A percentile compares a stretch with the other conserved stretches of the same genome.
These are phyloP conservation scores for Kwoniella sp. DNA, from an alignment of 768 basidiomycete genomes.

Conservation along the genomic window DNA sequence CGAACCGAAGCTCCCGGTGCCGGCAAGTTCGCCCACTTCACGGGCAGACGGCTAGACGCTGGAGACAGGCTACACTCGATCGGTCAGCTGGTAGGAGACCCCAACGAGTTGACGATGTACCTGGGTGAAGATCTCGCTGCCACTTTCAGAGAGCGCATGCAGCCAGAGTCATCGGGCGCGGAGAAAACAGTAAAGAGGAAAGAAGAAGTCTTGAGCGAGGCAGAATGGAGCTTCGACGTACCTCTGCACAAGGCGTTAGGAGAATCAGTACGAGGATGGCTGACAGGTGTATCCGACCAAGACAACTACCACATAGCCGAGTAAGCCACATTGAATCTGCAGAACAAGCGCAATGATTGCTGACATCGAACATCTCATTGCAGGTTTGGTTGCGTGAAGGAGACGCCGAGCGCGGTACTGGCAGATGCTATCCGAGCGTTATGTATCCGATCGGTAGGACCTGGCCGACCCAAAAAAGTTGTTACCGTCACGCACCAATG, in stretches of 20 bases:
- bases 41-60: neutral
- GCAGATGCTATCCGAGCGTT: conserved; percentile 14
- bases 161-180: conserved; percentile 15
- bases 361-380: neutral
- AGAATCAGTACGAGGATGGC: conserved; percentile 5
- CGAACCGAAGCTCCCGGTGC: neutral
- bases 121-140: conserved; percentile 33
- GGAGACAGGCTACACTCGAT: conserved; percentile 11
- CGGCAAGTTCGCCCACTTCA: conserved; percentile 15
- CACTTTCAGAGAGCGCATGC: conserved; percentile 15
- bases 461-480: conserved; percentile 3
- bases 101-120: conserved; percentile 22
- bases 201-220: conserved; percentile 20
- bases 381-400: conserved; percentile 31
- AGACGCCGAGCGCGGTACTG: conserved; percentile 22
- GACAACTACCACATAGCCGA: conserved; percentile 26
- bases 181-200: conserved; percentile 15
- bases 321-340: conserved; percentile 14
- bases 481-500: conserved; percentile 34
- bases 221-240: conserved; percentile 34
- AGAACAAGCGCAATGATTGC: neutral
- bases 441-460: conserved; percentile 1
- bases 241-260: conserved; percentile 21
- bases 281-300: conserved; percentile 10
- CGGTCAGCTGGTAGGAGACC: conserved; percentile 15